phyloP scores from a whole-genome alignment of 305 asterid species.

The Rubia balearica region DNA sequence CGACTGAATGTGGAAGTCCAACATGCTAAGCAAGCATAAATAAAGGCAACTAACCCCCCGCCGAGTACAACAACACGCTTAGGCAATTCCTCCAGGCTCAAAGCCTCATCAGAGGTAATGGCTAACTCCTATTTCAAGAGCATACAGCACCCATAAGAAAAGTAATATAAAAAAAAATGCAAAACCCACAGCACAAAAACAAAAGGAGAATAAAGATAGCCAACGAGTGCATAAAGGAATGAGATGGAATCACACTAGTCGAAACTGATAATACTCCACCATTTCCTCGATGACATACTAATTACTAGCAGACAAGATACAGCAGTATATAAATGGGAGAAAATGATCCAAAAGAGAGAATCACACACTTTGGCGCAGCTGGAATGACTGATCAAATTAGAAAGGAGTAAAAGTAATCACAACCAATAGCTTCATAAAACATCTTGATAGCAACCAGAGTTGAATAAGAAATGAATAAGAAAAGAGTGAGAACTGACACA shows the following conservation, averaged over 20 bases:
- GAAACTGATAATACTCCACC: not conserved
- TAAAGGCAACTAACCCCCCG: conserved; percentile 58
- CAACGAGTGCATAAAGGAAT: not conserved
- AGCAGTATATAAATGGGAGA: not conserved
- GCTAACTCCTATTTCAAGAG: conserved; percentile 58
- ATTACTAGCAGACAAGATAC: not conserved
- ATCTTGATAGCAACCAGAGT: not conserved
- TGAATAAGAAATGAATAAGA: not conserved
- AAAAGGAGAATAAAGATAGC: not conserved
- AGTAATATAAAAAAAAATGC: conserved; percentile 1
- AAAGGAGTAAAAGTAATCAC: not conserved
- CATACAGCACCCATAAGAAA: conserved; percentile 6
- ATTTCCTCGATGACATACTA: not conserved
- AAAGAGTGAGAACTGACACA: not conserved
- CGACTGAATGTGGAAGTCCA: conserved; percentile 2
- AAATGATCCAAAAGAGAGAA: not conserved
- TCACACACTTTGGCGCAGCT: not conserved
- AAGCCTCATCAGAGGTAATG: conserved; percentile 95
- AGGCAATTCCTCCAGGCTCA: conserved; percentile 96
- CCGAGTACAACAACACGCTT: conserved; percentile 84
- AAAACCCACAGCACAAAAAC: not conserved
- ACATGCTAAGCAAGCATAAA: conserved; percentile 15
- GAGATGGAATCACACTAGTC: not conserved
- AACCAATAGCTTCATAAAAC: not conserved
- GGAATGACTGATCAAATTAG: not conserved